phyloP scores from a whole-genome alignment of 768 basidiomycete genomes.

The Boletus rubroflammeus region DNA sequence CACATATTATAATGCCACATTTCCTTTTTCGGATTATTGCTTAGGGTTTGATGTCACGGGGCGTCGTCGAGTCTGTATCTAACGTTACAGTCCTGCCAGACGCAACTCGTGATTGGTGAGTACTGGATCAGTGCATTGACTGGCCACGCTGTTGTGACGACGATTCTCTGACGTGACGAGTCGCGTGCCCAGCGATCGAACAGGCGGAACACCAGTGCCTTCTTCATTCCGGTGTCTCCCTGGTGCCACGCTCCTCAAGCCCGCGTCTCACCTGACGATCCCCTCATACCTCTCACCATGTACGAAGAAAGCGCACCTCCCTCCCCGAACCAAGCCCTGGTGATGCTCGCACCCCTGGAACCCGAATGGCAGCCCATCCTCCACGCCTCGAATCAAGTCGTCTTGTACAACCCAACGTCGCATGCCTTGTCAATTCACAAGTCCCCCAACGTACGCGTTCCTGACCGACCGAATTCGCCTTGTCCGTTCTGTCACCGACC shows the following conservation, averaged over 20 bases:
- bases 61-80: neutral
- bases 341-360: constrained; percentile 22
- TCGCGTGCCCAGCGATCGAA: constrained; percentile 3
- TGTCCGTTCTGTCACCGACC: constrained; percentile 78
- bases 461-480: constrained; percentile 26
- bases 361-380: constrained; percentile 75
- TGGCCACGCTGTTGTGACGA: neutral
- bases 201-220: constrained; percentile 2
- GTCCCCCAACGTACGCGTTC: constrained; percentile 24
- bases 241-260: neutral
- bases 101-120: neutral
- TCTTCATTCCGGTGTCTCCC: constrained; percentile 1
- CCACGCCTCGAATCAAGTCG: constrained; percentile 81
- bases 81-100: neutral
- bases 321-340: constrained; percentile 31
- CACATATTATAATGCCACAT: neutral
- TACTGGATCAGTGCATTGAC: neutral
- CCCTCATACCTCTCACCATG: constrained; percentile 14
- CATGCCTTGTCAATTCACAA: constrained; percentile 71
- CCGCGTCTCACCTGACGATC: neutral
- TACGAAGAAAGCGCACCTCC: constrained; percentile 31
- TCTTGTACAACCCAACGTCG: constrained; percentile 81
- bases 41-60: neutral
- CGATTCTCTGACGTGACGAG: neutral
- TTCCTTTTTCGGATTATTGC: constrained; percentile 1